Base-by-base conservation (phyloP, 352 stramenopile species). In the Pythium guiyangense region DNA sequence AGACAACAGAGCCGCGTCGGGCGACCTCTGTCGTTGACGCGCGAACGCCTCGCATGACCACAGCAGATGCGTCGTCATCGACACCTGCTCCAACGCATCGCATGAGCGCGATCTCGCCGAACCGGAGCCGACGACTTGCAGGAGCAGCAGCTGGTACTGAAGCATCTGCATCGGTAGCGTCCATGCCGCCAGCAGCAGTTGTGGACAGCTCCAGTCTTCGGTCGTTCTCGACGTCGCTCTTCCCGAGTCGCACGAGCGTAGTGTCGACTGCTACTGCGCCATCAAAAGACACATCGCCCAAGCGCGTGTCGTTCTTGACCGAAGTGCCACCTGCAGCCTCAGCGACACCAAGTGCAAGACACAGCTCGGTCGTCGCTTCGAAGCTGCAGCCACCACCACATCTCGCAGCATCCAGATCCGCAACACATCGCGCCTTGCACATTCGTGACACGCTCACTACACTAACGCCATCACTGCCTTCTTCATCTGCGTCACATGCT, bases 271-370 rank as follows among this genome's bases (percentile, higher is more conserved):
- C 39, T 44, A 14, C 39, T 44, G 39, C 14, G 4, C 4, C 39
- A 44, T 20, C 14, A 5, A 44, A 20, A n/a, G 39, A 44, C n/a
- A 18, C 35, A 20, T 27, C 40, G 11, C 22, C 22, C 22, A 57
- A 49, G 26, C 52, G 52, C 22, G 52, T 49, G 2, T 49, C 52
- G 6, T 48, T 50, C 42, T 9, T 57, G 18, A 57, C 12, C 1
- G 52, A 57, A 11, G 26, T 31, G 2, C 26, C 42, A 49, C 20
- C 10, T 22, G 8, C 52, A 31, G 31, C 5, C 10, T 10, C 31
- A 37, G 5, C 39, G 39, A 44, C 39, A n/a, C 18, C 39, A n/a
- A 44, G 39, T 44, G 39, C 4, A 44, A 49, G 42, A n/a, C 39
- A 57, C 26, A 42, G n/a, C 27, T 22, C 42, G 37, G 34, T 46